phyloP scores from a whole-genome alignment of 2,329 filamentous ascomycete genomes.

The Conoideocrella luteorostrata region DNA sequence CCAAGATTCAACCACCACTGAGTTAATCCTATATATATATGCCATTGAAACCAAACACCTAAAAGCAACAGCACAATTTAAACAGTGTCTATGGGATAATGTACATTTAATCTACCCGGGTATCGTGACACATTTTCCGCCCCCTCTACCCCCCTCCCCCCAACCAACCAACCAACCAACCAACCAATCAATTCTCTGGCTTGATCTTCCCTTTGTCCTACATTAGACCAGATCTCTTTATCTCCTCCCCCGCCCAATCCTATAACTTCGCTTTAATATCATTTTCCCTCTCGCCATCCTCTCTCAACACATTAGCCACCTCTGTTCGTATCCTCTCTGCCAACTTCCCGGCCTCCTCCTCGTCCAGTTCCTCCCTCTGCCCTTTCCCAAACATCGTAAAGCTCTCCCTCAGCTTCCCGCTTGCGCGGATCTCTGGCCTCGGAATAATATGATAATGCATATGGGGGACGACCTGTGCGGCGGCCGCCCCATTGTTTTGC shows the following conservation, averaged over 20 bases:
- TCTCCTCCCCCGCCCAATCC: constrained; percentile 3
- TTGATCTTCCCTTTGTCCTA: too few relatives aligned
- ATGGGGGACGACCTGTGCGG: constrained; percentile 88
- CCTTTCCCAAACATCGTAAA: constrained; percentile 82
- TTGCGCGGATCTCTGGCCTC: constrained; percentile 59
- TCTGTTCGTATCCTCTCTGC: constrained; percentile 48
- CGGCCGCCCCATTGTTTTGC: constrained; percentile 87
- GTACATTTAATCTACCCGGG: too few relatives aligned
- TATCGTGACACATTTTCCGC: too few relatives aligned
- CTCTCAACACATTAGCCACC: constrained; percentile 40
- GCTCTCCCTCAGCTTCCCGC: constrained; percentile 49
- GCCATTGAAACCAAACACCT: too few relatives aligned
- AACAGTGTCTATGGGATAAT: too few relatives aligned
- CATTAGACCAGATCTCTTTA: too few relatives aligned
- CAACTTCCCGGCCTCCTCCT: constrained; percentile 60
- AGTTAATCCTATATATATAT: too few relatives aligned
- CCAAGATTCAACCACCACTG: too few relatives aligned
- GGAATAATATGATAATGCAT: constrained; percentile 95
- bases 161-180: too few relatives aligned
- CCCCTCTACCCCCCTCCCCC: too few relatives aligned
- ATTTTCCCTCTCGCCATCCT: constrained; percentile 27
- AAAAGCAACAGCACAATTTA: too few relatives aligned
- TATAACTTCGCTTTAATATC: constrained; percentile 32
- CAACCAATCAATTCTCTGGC: too few relatives aligned
- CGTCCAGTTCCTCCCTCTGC: constrained; percentile 65